These are phyloP conservation scores for Viola pubescens DNA, from an alignment of 441 rosid species.

Conservation along the genomic window DNA sequence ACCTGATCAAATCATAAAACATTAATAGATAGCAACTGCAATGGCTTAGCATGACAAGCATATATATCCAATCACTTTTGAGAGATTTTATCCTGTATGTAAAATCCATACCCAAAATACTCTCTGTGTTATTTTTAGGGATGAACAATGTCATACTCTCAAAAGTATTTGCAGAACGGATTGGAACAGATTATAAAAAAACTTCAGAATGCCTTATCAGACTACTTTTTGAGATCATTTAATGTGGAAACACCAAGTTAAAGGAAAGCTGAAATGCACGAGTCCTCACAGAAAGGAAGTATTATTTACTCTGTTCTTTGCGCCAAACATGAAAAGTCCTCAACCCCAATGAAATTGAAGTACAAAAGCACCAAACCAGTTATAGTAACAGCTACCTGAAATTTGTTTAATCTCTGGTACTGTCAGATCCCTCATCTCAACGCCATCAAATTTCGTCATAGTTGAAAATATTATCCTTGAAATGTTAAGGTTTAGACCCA, in stretches of 20 bases:
- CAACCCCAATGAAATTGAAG: background rate
- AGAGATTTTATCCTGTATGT: no score
- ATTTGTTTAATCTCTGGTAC: slow-evolving; percentile 91
- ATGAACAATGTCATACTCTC: no score
- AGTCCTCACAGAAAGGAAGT: background rate
- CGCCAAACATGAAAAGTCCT: background rate
- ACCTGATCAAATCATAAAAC: no score
- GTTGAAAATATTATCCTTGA: slow-evolving; percentile 87
- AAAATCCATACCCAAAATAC: no score
- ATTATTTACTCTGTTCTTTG: background rate
- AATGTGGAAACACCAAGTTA: background rate
- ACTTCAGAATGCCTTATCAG: no score
- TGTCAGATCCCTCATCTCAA: slow-evolving; percentile 58
- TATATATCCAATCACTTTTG: background rate
- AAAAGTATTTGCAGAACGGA: no score
- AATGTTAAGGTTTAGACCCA: slow-evolving; percentile 93
- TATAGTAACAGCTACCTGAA: slow-evolving; percentile 39
- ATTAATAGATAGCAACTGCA: background rate
- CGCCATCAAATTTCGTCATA: slow-evolving; percentile 71
- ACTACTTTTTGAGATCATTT: background rate
- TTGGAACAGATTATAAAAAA: no score
- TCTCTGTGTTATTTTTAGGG: no score
- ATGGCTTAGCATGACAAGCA: background rate
- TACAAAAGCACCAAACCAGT: background rate
- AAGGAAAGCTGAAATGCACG: background rate